Conservation (phyloP, 352 stramenopile genomes). For the Globisporangium splendens region DNA sequence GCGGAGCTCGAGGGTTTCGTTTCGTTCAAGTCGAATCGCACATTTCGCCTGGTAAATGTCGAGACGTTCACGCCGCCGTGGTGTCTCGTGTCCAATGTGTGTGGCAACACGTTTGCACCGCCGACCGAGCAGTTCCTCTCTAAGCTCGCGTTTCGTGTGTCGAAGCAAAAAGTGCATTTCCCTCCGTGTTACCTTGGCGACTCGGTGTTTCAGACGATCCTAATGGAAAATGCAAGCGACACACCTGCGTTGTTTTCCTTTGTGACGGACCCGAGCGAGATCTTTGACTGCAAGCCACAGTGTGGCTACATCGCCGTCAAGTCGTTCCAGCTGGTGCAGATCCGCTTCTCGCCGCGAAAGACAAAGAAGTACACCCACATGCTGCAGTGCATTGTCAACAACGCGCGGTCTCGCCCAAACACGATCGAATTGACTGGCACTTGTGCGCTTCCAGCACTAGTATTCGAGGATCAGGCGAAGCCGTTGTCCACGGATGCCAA, state of each 20-base stretch:
- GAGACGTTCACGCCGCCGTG: conserved; percentile 90
- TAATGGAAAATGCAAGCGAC: conserved; percentile 86
- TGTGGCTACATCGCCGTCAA: conserved; percentile 71
- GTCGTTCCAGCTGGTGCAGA: conserved; percentile 79
- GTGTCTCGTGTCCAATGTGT: conserved; percentile 67
- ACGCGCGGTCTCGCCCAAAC: conserved; percentile 41
- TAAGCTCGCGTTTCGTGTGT: conserved; percentile 65
- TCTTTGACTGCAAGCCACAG: conserved; percentile 72
- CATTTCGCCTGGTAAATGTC: conserved; percentile 92
- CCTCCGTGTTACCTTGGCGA: conserved; percentile 88
- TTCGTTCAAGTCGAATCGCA: conserved; percentile 92
- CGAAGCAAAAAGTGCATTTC: conserved; percentile 69
- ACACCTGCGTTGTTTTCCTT: conserved; percentile 88
- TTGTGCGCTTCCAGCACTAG: conserved; percentile 50
- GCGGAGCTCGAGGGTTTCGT: conserved; percentile 86
- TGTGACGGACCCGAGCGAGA: conserved; percentile 44
- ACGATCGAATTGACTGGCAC: conserved; percentile 54
- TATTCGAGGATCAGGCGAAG: conserved; percentile 31
- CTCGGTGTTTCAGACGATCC: conserved; percentile 85
- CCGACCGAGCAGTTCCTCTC: conserved; percentile 85
- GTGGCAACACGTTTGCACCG: conserved; percentile 87
- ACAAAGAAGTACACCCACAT: conserved; percentile 44
- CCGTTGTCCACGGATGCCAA: conserved; percentile 21
- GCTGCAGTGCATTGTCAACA: conserved; percentile 76
- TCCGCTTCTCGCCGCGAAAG: conserved; percentile 63